Conservation (phyloP, 208 protist genomes). For the Hexamita inflata region DNA sequence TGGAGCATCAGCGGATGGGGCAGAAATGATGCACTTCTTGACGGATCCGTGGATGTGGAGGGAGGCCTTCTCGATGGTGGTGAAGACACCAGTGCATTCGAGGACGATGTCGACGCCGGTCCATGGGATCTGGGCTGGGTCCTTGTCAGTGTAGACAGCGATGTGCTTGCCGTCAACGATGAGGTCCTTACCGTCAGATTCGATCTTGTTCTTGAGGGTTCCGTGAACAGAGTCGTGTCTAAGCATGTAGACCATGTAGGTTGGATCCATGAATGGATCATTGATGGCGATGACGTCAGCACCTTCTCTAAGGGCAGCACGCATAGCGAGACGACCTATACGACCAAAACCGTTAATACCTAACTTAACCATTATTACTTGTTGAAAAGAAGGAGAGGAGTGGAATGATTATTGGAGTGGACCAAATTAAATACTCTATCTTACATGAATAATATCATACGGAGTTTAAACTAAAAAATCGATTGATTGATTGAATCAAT, state of each 20-base stretch:
- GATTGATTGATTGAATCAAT: too few species aligned
- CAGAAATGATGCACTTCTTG: constrained; percentile 95
- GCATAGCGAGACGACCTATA: constrained; percentile 70
- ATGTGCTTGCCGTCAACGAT: constrained; percentile 53
- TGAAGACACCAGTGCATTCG: constrained; percentile 96
- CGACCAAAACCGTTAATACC: constrained; percentile 78
- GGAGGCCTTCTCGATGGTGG: constrained; percentile 60
- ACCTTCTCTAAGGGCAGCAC: constrained; percentile 45
- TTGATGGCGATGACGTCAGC: constrained; percentile 58
- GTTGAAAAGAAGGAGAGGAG: background rate
- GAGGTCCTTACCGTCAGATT: constrained; percentile 42
- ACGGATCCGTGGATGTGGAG: constrained; percentile 76
- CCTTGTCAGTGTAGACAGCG: background rate
- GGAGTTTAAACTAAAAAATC: too few species aligned
- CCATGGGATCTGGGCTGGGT: constrained; percentile 12
- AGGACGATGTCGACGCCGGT: constrained; percentile 75
- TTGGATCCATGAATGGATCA: constrained; percentile 69
- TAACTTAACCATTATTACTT: constrained; percentile 7
- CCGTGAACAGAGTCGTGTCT: constrained; percentile 85
- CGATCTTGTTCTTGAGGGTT: constrained; percentile 55
- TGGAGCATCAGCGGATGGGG: constrained; percentile 80
- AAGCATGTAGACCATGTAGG: constrained; percentile 74
- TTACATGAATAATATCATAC: too few species aligned
- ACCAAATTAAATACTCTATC: too few species aligned
- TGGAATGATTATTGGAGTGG: background rate